Conservation (phyloP, 805 yeast species). For the Saccharomyces cerevisiae region DNA sequence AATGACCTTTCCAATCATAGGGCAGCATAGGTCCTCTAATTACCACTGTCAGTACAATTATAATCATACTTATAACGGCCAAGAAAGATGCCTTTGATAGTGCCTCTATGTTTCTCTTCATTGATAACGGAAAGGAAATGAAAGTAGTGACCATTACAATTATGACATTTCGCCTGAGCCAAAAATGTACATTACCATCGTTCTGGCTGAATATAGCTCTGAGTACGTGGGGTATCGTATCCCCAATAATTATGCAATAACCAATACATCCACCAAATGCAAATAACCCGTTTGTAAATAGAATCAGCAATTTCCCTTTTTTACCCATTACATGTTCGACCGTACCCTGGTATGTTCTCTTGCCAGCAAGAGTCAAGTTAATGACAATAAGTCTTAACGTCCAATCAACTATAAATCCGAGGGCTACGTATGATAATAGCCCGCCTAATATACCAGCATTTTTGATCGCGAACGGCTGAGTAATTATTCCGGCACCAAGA, state of each 20-base stretch:
- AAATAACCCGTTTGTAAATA: constrained; percentile 74
- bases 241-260: constrained; percentile 90
- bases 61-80: constrained; percentile 76
- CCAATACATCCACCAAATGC: constrained; percentile 95
- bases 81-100: constrained; percentile 81
- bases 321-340: constrained; percentile 73
- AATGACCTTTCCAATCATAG: constrained; percentile 37
- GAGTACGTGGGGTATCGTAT: constrained; percentile 85
- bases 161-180: constrained; percentile 47
- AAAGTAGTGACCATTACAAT: constrained; percentile 61
- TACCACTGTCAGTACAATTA: constrained; percentile 67
- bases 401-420: constrained; percentile 81
- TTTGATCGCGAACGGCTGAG: constrained; percentile 81
- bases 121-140: constrained; percentile 75
- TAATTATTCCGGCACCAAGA: constrained; percentile 91
- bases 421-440: constrained; percentile 44
- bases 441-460: constrained; percentile 79
- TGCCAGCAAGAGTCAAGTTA: constrained; percentile 71
- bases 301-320: constrained; percentile 55
- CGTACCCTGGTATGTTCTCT: constrained; percentile 75
- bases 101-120: constrained; percentile 72
- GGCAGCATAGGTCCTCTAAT: constrained; percentile 62
- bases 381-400: constrained; percentile 71
- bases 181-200: constrained; percentile 1
- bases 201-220: constrained; percentile 50